Conservation (phyloP, 2,329 filamentous ascomycete species). For the Xylariaceae sp. region DNA sequence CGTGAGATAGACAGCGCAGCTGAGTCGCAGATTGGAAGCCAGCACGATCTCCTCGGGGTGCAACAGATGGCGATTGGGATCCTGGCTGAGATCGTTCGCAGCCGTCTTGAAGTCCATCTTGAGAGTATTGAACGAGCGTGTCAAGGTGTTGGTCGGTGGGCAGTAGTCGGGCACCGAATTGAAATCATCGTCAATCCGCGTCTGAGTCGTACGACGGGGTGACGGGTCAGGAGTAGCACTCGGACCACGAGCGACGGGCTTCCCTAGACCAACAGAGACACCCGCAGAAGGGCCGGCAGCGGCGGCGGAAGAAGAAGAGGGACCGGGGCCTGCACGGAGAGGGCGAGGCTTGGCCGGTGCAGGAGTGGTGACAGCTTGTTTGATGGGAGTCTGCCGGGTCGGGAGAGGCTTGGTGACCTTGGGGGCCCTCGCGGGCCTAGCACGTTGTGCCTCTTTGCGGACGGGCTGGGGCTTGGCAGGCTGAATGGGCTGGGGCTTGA, state of each 20-base stretch:
- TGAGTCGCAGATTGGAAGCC: constrained; percentile 73
- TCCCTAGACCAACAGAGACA: constrained; percentile 20
- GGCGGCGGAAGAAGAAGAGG: constrained; percentile 5
- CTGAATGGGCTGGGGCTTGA: constrained; percentile 37
- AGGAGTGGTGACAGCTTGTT: constrained; percentile 19
- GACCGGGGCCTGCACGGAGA: constrained; percentile 27
- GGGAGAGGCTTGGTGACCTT: constrained; percentile 25
- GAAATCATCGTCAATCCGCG: constrained; percentile 79
- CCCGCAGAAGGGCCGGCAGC: not conserved
- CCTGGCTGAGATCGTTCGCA: constrained; percentile 67
- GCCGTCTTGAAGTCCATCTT: constrained; percentile 86
- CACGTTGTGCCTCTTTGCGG: constrained; percentile 31
- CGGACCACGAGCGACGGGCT: constrained; percentile 29
- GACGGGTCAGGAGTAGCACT: constrained; percentile 47
- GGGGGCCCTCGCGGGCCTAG: constrained; percentile 32
- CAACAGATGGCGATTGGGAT: constrained; percentile 64
- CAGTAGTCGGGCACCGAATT: constrained; percentile 65
- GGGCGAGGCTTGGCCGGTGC: constrained; percentile 27
- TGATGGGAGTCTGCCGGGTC: constrained; percentile 13
- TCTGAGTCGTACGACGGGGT: constrained; percentile 53
- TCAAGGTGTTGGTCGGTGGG: constrained; percentile 62
- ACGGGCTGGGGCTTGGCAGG: constrained; percentile 37
- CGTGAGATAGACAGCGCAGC: constrained; percentile 82
- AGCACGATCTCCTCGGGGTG: constrained; percentile 73
- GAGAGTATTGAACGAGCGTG: constrained; percentile 61